Evolutionary conservation across 108 stramenopile species (phyloP).

Genomic region (Pseudonitzschia delicatissima): DNA sequence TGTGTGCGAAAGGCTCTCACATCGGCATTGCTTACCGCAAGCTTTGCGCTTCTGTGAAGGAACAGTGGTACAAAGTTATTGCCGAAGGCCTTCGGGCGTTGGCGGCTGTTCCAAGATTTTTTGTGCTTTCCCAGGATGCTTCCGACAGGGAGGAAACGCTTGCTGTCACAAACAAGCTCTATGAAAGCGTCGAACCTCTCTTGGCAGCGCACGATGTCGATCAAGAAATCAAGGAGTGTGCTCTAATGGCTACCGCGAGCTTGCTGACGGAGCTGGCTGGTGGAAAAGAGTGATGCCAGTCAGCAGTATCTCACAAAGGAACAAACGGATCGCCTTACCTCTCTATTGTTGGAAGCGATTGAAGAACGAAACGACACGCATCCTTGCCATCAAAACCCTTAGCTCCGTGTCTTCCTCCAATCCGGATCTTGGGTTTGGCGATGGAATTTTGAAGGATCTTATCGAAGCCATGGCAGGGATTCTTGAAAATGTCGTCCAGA

Average conservation of each 20-base stretch:
- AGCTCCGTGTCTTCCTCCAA: constrained; percentile 63
- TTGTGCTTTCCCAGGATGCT: constrained; percentile 29
- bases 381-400: constrained; percentile 89
- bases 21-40: constrained; percentile 54
- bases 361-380: constrained; percentile 92
- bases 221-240: constrained; percentile 97
- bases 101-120: constrained; percentile 63
- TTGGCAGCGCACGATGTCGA: constrained; percentile 93
- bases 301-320: constrained; percentile 47
- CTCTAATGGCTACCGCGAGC: constrained; percentile 60
- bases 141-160: constrained; percentile 39
- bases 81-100: constrained; percentile 89
- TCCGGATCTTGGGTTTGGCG: constrained; percentile 55
- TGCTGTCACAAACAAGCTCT: constrained; percentile 66
- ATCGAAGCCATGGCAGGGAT: constrained; percentile 73
- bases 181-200: constrained; percentile 85
- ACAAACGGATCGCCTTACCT: constrained; percentile 59
- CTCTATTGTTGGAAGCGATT: constrained; percentile 85
- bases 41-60: constrained; percentile 70
- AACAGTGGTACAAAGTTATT: constrained; percentile 98
- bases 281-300: neutral
- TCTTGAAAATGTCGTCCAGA: constrained; percentile 87
- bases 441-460: constrained; percentile 66
- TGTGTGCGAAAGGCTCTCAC: constrained; percentile 51
- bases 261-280: constrained; percentile 50